phyloP scores from a whole-genome alignment of 163 green algal species.

The Coccomyxa subellipsoidea region DNA sequence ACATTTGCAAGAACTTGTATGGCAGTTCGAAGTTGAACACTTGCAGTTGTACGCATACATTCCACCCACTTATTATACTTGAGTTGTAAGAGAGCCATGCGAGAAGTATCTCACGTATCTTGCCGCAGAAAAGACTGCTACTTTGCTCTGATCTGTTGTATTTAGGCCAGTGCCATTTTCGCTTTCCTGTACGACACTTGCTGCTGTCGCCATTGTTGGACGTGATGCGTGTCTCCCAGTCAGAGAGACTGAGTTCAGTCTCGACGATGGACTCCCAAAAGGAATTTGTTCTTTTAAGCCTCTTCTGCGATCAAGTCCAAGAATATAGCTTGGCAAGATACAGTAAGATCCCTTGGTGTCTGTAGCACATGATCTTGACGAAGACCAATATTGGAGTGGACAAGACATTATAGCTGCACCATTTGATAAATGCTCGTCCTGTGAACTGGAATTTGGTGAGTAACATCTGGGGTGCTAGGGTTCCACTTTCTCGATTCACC shows the following conservation, averaged over 20 bases:
- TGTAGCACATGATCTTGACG: too few relatives aligned
- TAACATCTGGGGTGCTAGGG: too few relatives aligned
- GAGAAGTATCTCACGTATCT: slow-evolving; percentile 10
- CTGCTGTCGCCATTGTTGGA: neutral
- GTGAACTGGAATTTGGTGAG: too few relatives aligned
- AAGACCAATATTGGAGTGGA: too few relatives aligned
- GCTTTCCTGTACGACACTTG: neutral
- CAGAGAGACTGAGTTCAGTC: too few relatives aligned
- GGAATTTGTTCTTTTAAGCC: neutral
- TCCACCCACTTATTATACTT: neutral
- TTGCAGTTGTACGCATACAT: neutral
- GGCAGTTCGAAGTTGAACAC: neutral
- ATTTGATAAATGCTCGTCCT: too few relatives aligned
- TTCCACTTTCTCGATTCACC: too few relatives aligned
- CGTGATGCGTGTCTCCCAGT: neutral
- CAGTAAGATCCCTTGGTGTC: too few relatives aligned
- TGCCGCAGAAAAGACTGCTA: slow-evolving; percentile 6
- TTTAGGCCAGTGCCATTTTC: neutral
- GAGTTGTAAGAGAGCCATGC: neutral
- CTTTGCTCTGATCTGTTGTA: neutral
- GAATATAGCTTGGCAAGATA: neutral
- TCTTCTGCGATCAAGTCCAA: neutral
- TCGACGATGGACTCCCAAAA: neutral
- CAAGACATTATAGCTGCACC: too few relatives aligned
- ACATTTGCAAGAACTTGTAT: neutral